phyloP scores from a whole-genome alignment of 371 early-diverging fungal species.

The Mucor racemosus region DNA sequence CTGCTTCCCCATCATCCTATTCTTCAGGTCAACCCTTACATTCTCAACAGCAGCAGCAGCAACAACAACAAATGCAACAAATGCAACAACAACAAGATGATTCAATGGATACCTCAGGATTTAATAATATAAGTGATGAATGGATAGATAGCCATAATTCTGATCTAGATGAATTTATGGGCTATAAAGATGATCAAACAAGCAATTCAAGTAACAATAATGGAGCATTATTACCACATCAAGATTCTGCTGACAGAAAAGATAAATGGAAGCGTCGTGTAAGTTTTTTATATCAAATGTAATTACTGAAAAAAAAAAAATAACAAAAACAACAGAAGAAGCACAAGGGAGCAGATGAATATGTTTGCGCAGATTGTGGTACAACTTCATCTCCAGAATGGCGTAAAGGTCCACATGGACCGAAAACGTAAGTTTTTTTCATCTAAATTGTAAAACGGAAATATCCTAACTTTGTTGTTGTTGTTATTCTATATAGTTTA shows the following conservation, averaged over 20 bases:
- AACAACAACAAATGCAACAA: not conserved
- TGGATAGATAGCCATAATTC: conserved; percentile 17
- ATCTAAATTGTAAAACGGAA: not conserved
- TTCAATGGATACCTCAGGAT: not conserved
- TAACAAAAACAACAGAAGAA: conserved; percentile 26
- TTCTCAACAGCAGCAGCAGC: not conserved
- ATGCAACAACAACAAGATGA: not conserved
- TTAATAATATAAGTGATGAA: not conserved
- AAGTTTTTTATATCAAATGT: conserved; percentile 11
- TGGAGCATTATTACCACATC: not conserved
- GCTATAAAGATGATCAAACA: conserved; percentile 11
- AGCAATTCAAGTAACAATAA: not conserved
- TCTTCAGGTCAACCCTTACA: not conserved
- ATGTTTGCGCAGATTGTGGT: conserved; percentile 64
- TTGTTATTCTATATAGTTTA: conserved; percentile 24
- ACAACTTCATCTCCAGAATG: conserved; percentile 83
- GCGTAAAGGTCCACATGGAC: conserved; percentile 80
- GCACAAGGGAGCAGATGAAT: conserved; percentile 43
- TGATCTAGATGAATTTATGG: conserved; percentile 10
- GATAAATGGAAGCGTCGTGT: conserved; percentile 33
- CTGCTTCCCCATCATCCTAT: not conserved
- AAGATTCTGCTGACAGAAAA: conserved; percentile 20
- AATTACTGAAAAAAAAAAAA: too few species aligned
- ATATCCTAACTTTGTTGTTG: not conserved
- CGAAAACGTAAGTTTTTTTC: conserved; percentile 50